Evolutionary conservation across 805 yeast genomes (phyloP).

Genomic region (Saccharomycopsis sp.): DNA sequence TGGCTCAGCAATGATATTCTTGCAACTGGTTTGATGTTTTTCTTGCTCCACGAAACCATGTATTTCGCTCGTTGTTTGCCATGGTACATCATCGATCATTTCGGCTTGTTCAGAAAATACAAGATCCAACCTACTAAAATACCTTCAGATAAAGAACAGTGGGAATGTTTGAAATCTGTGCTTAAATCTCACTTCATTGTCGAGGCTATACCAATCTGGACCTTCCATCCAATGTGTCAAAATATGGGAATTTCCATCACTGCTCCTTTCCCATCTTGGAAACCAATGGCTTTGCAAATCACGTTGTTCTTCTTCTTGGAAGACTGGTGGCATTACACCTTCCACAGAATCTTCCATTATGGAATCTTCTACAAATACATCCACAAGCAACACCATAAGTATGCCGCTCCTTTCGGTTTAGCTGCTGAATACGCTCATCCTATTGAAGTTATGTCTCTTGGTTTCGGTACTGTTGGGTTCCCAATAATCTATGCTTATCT

Average conservation of each 20-base stretch:
- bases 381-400: slow-evolving; percentile 79
- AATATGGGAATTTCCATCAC: slow-evolving; percentile 51
- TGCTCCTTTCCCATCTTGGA: slow-evolving; percentile 62
- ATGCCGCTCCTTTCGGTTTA: slow-evolving; percentile 80
- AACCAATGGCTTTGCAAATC: slow-evolving; percentile 47
- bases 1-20: slow-evolving; percentile 63
- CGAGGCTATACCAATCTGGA: slow-evolving; percentile 79
- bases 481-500: slow-evolving; percentile 64
- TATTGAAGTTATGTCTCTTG: slow-evolving; percentile 67
- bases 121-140: slow-evolving; percentile 66
- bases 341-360: slow-evolving; percentile 67
- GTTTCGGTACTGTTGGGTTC: slow-evolving; percentile 76
- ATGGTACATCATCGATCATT: slow-evolving; percentile 64
- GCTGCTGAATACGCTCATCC: slow-evolving; percentile 89
- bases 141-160: slow-evolving; percentile 61
- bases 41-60: slow-evolving; percentile 59
- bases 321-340: slow-evolving; percentile 78
- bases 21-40: slow-evolving; percentile 68
- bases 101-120: slow-evolving; percentile 63
- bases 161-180: slow-evolving; percentile 71
- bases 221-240: slow-evolving; percentile 70
- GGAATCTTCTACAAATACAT: slow-evolving; percentile 67
- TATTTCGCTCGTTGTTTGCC: slow-evolving; percentile 78
- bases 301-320: slow-evolving; percentile 64
- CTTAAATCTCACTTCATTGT: slow-evolving; percentile 65